These are phyloP conservation scores for Lablab purpureus DNA, from an alignment of 306 rosid genomes.

Conservation along the genomic window DNA sequence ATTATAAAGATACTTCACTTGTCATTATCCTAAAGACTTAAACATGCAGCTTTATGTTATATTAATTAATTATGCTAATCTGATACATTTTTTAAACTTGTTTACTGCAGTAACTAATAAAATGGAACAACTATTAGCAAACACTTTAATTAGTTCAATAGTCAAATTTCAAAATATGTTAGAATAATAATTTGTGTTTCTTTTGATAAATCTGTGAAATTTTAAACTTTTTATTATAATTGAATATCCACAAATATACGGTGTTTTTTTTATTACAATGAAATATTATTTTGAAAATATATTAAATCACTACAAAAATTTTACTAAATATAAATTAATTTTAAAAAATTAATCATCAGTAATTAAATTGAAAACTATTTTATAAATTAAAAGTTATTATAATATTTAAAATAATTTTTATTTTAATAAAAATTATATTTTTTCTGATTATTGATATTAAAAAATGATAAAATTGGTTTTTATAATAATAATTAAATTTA, in stretches of 20 bases:
- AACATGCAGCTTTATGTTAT: not conserved
- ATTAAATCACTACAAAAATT: too few relatives aligned
- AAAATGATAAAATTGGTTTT: too few relatives aligned
- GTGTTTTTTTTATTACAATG: not conserved
- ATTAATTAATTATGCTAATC: not conserved
- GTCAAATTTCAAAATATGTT: too few relatives aligned
- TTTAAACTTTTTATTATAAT: not conserved
- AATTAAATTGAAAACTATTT: too few relatives aligned
- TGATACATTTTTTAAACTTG: not conserved
- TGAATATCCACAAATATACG: not conserved
- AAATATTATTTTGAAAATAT: too few relatives aligned
- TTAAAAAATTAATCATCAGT: too few relatives aligned
- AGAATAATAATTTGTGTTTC: not conserved
- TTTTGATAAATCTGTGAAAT: not conserved
- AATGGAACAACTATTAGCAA: not conserved
- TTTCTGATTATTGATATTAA: too few relatives aligned
- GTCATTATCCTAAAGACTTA: not conserved
- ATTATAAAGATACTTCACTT: not conserved
- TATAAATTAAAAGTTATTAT: too few relatives aligned
- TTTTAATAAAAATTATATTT: too few relatives aligned
- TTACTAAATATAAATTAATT: too few relatives aligned
- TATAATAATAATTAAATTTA: too few relatives aligned
- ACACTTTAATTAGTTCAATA: not conserved
- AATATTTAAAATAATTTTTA: too few relatives aligned
- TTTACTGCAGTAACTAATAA: not conserved